phyloP scores from a whole-genome alignment of 495 filamentous ascomycete genomes.

The Pyronema domesticum region DNA sequence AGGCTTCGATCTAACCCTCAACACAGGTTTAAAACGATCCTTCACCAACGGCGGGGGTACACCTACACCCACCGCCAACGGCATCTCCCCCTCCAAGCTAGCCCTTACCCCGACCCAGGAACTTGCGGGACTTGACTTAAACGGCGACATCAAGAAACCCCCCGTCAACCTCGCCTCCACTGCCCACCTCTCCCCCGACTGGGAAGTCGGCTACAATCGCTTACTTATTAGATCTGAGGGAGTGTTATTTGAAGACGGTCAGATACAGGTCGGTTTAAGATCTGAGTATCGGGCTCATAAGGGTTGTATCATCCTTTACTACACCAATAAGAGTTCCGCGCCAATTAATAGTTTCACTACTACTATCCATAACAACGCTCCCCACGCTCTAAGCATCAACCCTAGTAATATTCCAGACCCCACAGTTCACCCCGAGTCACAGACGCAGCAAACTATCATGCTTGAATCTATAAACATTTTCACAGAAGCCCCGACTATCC shows the following conservation, averaged over 20 bases:
- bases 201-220: conserved; percentile 79
- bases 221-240: conserved; percentile 67
- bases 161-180: conserved; percentile 71
- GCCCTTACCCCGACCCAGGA: conserved; percentile 32
- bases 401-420: conserved; percentile 78
- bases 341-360: conserved; percentile 80
- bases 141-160: conserved; percentile 37
- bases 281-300: conserved; percentile 87
- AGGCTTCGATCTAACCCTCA: conserved; percentile 67
- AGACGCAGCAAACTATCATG: conserved; percentile 88
- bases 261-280: conserved; percentile 81
- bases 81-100: conserved; percentile 27
- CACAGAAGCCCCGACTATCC: conserved; percentile 68
- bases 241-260: conserved; percentile 81
- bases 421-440: conserved; percentile 49
- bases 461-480: conserved; percentile 75
- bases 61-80: conserved; percentile 37
- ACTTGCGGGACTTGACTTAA: conserved; percentile 68
- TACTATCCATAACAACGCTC: conserved; percentile 67
- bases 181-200: conserved; percentile 81
- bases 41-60: conserved; percentile 36
- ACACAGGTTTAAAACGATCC: conserved; percentile 65
- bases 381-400: conserved; percentile 56
- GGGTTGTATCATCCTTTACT: conserved; percentile 88
- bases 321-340: conserved; percentile 77